Base-by-base conservation (phyloP, 768 basidiomycete species). In the Lentinula boryana region DNA sequence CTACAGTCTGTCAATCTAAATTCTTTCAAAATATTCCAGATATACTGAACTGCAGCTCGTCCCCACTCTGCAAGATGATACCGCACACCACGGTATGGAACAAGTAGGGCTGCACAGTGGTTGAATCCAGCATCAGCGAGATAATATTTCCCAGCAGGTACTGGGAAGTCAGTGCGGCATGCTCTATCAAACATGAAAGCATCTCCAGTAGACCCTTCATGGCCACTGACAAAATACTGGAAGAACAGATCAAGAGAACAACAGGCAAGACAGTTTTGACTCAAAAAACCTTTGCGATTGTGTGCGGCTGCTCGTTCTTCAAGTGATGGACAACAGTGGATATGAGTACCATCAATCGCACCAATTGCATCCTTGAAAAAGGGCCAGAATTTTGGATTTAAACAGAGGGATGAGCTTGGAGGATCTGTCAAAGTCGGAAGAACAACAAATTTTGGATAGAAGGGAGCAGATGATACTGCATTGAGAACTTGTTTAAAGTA, bases 221-320 rank as follows among this genome's bases (percentile, higher is more conserved):
- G 79, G 1, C 77, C 75, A 58, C 68, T 72, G 3, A 75, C 62
- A 5, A 76, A 48, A 63, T 78, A 80, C 5, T 67, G 63, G 54
- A 80, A 79, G 1, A 57, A 40, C 32, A 78, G 56, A 35, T 68
- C 53, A 54, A 78, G 78, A 0, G 64, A 64, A 12, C 71, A 75
- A 2, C 60, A 66, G 63, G 36, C 36, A 36, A 36, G 36, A 36
- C 36, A 36, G 12, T 36, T 36, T 12, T 36, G 36, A 12, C 36
- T 36, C 36, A 36, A 36, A 12, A 36, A 36, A 12, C 36, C 36
- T 36, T 36, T 36, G 36, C 36, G 36, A 61, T 72, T 69, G 1
- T 65, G 63, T 18, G 63, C 56, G 8, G 40, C 33, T 33, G 65
- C 61, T 3, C 62, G 64, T 2, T 72, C 70, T n/a, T 44, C 53